Conservation (phyloP, 1,284 basidiomycete species). For the Agroathelia rolfsii region DNA sequence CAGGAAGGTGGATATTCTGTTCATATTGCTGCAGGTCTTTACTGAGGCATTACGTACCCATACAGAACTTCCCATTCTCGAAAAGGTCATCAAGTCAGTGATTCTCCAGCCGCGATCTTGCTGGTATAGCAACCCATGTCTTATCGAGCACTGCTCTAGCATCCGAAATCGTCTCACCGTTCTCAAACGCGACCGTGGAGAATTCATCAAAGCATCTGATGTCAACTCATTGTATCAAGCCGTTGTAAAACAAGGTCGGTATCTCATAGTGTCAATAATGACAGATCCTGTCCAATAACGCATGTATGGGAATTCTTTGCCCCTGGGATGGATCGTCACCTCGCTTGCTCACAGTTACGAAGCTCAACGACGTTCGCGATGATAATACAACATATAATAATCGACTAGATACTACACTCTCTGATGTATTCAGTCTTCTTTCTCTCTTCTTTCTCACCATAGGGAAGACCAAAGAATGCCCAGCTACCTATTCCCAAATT, state of each 20-base stretch:
- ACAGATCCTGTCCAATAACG: conserved; percentile 2
- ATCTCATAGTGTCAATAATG: conserved; percentile 3
- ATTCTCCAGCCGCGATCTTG: conserved; percentile 10
- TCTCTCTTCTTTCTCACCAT: conserved; percentile 92
- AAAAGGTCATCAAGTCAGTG: conserved; percentile 83
- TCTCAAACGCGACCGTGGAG: conserved; percentile 80
- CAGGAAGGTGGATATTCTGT: conserved; percentile 52
- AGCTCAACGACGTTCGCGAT: conserved; percentile 86
- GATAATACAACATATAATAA: conserved; percentile 72
- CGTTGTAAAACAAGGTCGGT: conserved; percentile 86
- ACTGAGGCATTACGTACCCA: conserved; percentile 18
- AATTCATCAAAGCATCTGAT: conserved; percentile 88
- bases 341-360: conserved; percentile 60
- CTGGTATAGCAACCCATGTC: conserved; percentile 12
- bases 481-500: conserved; percentile 89
- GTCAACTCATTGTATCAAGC: conserved; percentile 90
- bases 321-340: background rate
- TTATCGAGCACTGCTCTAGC: conserved; percentile 33
- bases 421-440: conserved; percentile 86
- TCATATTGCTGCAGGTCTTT: conserved; percentile 10
- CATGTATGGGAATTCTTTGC: conserved; percentile 1
- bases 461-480: conserved; percentile 86
- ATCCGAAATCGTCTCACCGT: conserved; percentile 87
- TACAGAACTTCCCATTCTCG: conserved; percentile 86
- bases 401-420: conserved; percentile 83